Conservation (phyloP, 495 filamentous ascomycete species). For the Neurospora discreta region DNA sequence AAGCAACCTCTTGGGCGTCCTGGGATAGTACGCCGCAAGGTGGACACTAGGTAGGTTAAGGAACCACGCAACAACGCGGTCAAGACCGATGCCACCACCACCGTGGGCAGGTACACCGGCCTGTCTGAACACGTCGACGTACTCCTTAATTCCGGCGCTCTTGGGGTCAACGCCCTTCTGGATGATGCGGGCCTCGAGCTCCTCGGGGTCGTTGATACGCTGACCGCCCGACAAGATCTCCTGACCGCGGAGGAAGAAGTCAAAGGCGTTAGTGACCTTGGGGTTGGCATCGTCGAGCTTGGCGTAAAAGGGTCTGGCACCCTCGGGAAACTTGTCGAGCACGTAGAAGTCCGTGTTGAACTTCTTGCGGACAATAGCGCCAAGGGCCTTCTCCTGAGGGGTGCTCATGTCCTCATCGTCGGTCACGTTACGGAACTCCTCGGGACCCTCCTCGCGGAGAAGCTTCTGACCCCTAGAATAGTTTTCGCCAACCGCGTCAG, state of each 20-base stretch:
- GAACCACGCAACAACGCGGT: conserved; percentile 83
- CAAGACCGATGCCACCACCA: conserved; percentile 78
- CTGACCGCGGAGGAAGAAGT: conserved; percentile 87
- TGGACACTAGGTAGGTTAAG: conserved; percentile 74
- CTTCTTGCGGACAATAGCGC: conserved; percentile 70
- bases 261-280: conserved; percentile 70
- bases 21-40: conserved; percentile 65
- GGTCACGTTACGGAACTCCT: conserved; percentile 51
- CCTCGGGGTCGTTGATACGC: conserved; percentile 64
- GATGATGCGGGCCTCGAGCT: conserved; percentile 57
- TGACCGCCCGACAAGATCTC: conserved; percentile 84
- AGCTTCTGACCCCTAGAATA: conserved; percentile 50
- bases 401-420: conserved; percentile 76
- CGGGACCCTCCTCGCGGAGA: conserved; percentile 67
- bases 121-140: conserved; percentile 68
- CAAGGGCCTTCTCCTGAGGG: conserved; percentile 82
- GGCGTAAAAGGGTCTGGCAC: conserved; percentile 82
- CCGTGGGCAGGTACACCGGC: conserved; percentile 68
- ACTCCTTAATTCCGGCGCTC: conserved; percentile 56
- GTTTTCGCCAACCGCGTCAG: not conserved
- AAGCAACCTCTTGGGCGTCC: conserved; percentile 72
- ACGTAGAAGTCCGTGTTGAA: conserved; percentile 88
- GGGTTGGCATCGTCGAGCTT: conserved; percentile 61
- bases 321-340: conserved; percentile 81
- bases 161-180: conserved; percentile 64